Evolutionary conservation across 495 filamentous ascomycete species (phyloP), one percentile per base, ranked within the genome.

Genomic region (Hypoxylon fragiforme): DNA sequence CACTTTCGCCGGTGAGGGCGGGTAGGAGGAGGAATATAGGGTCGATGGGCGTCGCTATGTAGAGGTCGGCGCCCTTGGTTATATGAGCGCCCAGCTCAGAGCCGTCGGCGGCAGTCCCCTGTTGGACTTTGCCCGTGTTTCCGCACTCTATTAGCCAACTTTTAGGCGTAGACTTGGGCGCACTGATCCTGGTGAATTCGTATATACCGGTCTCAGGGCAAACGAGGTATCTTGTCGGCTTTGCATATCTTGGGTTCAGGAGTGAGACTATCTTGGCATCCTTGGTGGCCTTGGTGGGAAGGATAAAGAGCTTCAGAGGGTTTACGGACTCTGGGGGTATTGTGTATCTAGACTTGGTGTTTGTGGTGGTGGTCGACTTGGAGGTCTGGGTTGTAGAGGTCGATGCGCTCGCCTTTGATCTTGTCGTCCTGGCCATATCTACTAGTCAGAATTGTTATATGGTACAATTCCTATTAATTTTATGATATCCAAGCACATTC

Each of bases 11-110:
- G 5, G 68, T 51, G 36, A 95, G 72, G 9, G 83, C 77, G 2
- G 94, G 88, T 0, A 97, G 77, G 18, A 96, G 61, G 42, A 97
- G 77, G 68, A 97, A 97, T 2, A 97, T 63, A 6, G 86, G 77
- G 67, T 99, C 94, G 51, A 92, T 72, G 5, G 86, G 87, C 1
- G 95, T 95, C 13, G 91, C 89, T 43, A 97, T 69, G 53, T 89
- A 84, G 18, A 98, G 70, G 49, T 89, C 81, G 19, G 88, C 80
- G 35, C 77, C 78, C 48, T 83, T 81, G 11, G 83, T 74, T 43
- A 72, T 50, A 44, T 70, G 66, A 0, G 62, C 57, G 8, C 66
- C 48, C 14, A 65, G 56, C 7, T 44, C 57, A n/a, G 42, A 44
- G 26, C 42, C 21, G 13, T 54, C 57, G 2, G 50, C 19, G 11